Conservation (phyloP, 202 grass and related monocot genomes). For the Eragrostis tef region DNA sequence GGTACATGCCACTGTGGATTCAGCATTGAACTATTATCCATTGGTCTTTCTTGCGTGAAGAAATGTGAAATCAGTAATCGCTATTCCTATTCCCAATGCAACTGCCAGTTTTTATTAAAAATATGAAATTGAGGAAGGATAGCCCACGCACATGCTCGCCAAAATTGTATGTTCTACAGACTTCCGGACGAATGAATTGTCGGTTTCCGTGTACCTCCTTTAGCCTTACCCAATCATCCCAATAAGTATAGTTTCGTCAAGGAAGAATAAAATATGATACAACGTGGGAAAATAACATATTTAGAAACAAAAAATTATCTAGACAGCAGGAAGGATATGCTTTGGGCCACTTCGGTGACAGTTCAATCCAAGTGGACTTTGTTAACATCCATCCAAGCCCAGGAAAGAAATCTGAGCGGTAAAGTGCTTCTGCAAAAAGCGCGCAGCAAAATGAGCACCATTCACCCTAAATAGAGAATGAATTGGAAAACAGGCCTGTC, state of each 20-base stretch:
- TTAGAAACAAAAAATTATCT: constrained; percentile 32
- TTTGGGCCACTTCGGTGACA: constrained; percentile 98
- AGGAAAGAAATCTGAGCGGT: constrained; percentile 96
- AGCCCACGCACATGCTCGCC: constrained; percentile 78
- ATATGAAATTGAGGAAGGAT: constrained; percentile 14
- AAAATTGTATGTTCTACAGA: constrained; percentile 99
- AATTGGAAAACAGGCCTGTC: constrained; percentile 17
- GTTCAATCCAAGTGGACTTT: constrained; percentile 88
- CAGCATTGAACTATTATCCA: not conserved
- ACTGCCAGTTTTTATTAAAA: constrained; percentile 3
- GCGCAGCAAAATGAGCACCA: constrained; percentile 43
- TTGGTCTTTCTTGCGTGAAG: not conserved
- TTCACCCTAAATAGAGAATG: constrained; percentile 28
- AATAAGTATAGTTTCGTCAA: constrained; percentile 95
- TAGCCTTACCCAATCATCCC: constrained; percentile 97
- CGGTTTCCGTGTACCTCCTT: constrained; percentile 82
- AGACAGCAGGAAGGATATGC: constrained; percentile 83
- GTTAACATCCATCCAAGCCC: constrained; percentile 99
- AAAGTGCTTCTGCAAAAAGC: constrained; percentile 74
- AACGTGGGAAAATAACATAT: not conserved
- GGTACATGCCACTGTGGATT: not conserved
- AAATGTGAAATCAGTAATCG: not conserved
- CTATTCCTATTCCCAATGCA: not conserved
- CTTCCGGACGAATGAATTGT: constrained; percentile 93
- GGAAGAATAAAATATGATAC: constrained; percentile 59